phyloP scores from a whole-genome alignment of 179 eudicot genomes.

The Gypsophila paniculata region DNA sequence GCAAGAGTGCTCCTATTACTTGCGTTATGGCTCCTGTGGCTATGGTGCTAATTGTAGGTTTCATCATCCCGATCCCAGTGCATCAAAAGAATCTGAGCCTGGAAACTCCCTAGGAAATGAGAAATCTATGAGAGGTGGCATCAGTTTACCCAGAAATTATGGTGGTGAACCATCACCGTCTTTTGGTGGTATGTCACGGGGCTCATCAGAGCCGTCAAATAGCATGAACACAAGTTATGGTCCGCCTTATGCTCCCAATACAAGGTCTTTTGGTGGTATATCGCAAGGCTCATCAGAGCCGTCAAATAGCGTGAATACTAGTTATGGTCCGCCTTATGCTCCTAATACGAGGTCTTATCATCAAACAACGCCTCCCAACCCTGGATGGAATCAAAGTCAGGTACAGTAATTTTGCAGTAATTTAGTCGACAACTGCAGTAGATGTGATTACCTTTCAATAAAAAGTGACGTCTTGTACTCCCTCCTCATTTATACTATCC shows the following conservation, averaged over 20 bases:
- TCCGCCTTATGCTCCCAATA: slow-evolving; percentile 27
- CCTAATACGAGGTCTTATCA: slow-evolving; percentile 23
- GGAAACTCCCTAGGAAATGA: slow-evolving; percentile 25
- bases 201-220: slow-evolving; percentile 22
- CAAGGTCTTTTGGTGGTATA: slow-evolving; percentile 22
- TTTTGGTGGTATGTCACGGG: slow-evolving; percentile 25
- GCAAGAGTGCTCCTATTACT: slow-evolving; percentile 40
- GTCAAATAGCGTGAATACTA: too few species aligned
- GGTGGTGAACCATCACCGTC: slow-evolving; percentile 21
- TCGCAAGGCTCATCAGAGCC: too few species aligned
- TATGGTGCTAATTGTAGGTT: slow-evolving; percentile 41
- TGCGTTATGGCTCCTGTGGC: slow-evolving; percentile 44
- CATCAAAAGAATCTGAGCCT: slow-evolving; percentile 26
- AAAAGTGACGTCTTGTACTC: neutral
- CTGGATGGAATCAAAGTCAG: slow-evolving; percentile 42
- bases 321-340: too few species aligned
- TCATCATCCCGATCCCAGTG: slow-evolving; percentile 44
- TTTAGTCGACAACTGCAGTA: neutral
- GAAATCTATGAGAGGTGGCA: slow-evolving; percentile 26
- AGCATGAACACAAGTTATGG: slow-evolving; percentile 25
- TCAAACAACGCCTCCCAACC: slow-evolving; percentile 32
- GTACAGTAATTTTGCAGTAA: slow-evolving; percentile 22
- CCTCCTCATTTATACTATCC: too few species aligned
- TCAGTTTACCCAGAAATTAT: slow-evolving; percentile 22
- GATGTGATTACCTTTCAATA: neutral